These are phyloP conservation scores for Anthracocystis panici-leucophaei DNA, from an alignment of 1,284 basidiomycete species.

Conservation along the genomic window DNA sequence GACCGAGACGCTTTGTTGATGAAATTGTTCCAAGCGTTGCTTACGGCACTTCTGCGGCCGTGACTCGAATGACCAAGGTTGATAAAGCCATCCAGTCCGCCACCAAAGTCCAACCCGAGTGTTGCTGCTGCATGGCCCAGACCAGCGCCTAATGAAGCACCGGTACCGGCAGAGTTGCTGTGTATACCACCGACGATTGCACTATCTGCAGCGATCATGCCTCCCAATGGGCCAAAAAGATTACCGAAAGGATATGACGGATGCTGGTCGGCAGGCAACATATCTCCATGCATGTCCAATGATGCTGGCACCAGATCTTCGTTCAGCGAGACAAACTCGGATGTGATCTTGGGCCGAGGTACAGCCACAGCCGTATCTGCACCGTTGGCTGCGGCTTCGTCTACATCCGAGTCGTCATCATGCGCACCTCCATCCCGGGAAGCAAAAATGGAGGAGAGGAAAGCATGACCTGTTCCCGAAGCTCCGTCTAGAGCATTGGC, in stretches of 20 bases:
- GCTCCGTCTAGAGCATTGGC: conserved; percentile 27
- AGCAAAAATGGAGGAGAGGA: conserved; percentile 35
- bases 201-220: conserved; percentile 39
- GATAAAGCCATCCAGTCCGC: conserved; percentile 35
- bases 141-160: conserved; percentile 2
- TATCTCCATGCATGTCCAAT: conserved; percentile 59
- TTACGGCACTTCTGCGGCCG: conserved; percentile 34
- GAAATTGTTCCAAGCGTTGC: conserved; percentile 35
- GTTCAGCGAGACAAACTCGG: conserved; percentile 45
- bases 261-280: conserved; percentile 62
- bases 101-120: conserved; percentile 39
- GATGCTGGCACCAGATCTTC: conserved; percentile 58
- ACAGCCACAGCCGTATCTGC: conserved; percentile 22
- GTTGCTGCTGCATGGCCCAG: conserved; percentile 30
- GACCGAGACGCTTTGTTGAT: conserved; percentile 46
- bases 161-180: background rate
- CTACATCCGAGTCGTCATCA: conserved; percentile 31
- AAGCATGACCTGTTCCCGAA: conserved; percentile 20
- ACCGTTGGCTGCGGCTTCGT: conserved; percentile 16
- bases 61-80: conserved; percentile 34
- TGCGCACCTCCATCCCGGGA: conserved; percentile 31
- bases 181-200: conserved; percentile 39
- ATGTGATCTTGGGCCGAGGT: conserved; percentile 37
- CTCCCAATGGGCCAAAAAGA: conserved; percentile 45
- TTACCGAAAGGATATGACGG: conserved; percentile 62